phyloP scores from a whole-genome alignment of 2,329 filamentous ascomycete species.

The Fusarium azukiicola region DNA sequence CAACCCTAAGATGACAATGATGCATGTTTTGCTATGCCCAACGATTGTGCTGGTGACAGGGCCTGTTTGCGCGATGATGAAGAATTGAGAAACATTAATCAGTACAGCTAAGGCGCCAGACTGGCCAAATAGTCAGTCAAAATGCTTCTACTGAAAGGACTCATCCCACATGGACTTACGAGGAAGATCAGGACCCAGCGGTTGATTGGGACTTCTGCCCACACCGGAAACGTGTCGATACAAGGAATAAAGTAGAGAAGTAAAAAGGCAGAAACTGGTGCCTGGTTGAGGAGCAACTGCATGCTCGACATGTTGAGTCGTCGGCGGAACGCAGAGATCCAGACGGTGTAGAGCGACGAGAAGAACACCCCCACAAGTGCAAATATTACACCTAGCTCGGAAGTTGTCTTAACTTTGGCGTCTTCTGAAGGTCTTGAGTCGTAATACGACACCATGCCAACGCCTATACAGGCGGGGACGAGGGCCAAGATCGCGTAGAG shows the following conservation, averaged over 20 bases:
- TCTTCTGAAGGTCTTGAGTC: slow-evolving; percentile 76
- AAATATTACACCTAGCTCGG: slow-evolving; percentile 80
- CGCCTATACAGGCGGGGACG: slow-evolving; percentile 81
- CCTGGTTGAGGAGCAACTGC: slow-evolving; percentile 85
- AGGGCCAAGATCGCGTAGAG: slow-evolving; percentile 77
- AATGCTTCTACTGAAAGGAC: no score
- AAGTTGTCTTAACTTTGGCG: slow-evolving; percentile 76
- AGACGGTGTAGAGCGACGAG: slow-evolving; percentile 85
- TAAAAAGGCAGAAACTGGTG: slow-evolving; percentile 80
- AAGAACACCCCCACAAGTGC: no score
- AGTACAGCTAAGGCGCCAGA: slow-evolving; percentile 82
- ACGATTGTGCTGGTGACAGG: slow-evolving; percentile 20
- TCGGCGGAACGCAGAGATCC: slow-evolving; percentile 83
- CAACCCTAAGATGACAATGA: no score
- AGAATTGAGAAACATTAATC: slow-evolving; percentile 77
- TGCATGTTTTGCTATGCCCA: no score
- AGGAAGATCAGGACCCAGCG: slow-evolving; percentile 82
- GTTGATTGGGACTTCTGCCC: no score
- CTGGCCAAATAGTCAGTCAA: no score
- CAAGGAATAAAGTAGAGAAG: slow-evolving; percentile 84
- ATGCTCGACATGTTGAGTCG: slow-evolving; percentile 84
- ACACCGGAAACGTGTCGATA: no score
- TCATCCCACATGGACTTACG: no score
- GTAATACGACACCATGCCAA: slow-evolving; percentile 84
- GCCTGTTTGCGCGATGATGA: slow-evolving; percentile 9